phyloP scores from a whole-genome alignment of 331 rosid species.

The Quercus lobata region DNA sequence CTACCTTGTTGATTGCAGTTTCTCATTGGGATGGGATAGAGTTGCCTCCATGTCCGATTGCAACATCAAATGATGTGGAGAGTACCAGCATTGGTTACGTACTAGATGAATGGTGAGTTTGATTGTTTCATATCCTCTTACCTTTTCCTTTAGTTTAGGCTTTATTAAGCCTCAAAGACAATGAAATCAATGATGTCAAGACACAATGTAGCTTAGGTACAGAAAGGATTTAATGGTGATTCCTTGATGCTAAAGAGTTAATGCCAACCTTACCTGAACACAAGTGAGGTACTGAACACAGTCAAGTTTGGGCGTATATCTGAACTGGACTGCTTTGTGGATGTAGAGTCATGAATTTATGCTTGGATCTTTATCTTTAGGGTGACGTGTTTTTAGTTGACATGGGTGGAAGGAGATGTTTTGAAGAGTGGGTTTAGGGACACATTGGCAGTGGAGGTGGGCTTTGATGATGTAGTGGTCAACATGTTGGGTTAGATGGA shows the following conservation, averaged over 20 bases:
- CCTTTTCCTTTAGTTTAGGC: not conserved
- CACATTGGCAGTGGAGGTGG: not conserved
- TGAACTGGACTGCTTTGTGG: not conserved
- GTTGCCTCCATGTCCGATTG: constrained; percentile 33
- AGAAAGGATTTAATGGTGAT: not conserved
- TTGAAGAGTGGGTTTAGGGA: not conserved
- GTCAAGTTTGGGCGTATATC: not conserved
- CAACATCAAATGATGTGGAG: constrained; percentile 29
- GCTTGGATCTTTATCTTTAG: not conserved
- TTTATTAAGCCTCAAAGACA: not conserved
- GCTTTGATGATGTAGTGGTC: not conserved
- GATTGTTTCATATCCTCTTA: not conserved
- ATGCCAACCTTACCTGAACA: not conserved
- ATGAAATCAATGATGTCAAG: not conserved
- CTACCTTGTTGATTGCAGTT: constrained; percentile 46
- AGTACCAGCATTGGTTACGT: constrained; percentile 55
- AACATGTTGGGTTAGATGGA: too few relatives aligned
- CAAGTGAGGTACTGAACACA: not conserved
- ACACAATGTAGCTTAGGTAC: not conserved
- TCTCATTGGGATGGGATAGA: constrained; percentile 79
- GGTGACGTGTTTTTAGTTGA: too few relatives aligned
- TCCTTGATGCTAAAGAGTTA: not conserved
- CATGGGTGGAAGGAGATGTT: not conserved
- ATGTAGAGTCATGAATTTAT: not conserved
- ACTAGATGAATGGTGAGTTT: constrained; percentile 84